phyloP scores from a whole-genome alignment of 1,139 yeast species.

The Taphrina communis region DNA sequence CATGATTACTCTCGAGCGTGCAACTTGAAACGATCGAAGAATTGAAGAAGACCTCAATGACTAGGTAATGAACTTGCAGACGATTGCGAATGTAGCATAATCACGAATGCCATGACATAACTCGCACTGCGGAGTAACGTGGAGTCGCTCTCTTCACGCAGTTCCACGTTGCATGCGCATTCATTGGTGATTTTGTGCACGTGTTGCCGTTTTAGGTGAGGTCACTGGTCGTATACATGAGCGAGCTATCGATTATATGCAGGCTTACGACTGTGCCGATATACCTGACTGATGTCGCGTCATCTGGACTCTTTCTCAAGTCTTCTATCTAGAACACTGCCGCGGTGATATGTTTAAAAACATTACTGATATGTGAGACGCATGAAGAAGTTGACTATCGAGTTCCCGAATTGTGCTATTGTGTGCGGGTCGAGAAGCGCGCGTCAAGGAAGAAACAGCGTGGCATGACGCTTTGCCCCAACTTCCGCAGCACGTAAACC shows the following conservation, averaged over 20 bases:
- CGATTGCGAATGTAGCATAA: too few species aligned
- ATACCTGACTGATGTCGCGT: too few species aligned
- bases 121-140: not conserved
- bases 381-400: too few species aligned
- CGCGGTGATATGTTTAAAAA: too few species aligned
- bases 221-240: not conserved
- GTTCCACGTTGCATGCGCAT: too few species aligned
- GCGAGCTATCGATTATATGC: not conserved
- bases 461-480: constrained; percentile 8
- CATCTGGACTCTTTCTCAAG: too few species aligned
- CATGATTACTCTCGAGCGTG: not conserved
- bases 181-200: not conserved
- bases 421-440: not conserved
- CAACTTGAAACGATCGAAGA: too few species aligned
- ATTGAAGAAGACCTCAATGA: too few species aligned
- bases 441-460: not conserved
- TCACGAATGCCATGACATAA: not conserved
- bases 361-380: too few species aligned
- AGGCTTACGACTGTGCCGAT: not conserved
- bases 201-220: not conserved
- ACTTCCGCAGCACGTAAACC: constrained; percentile 11
- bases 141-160: too few species aligned
- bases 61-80: too few species aligned
- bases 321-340: too few species aligned
- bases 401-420: not conserved